These are phyloP conservation scores for Dictyostelium intermedium DNA, from an alignment of 78 protist species.

Conservation along the genomic window DNA sequence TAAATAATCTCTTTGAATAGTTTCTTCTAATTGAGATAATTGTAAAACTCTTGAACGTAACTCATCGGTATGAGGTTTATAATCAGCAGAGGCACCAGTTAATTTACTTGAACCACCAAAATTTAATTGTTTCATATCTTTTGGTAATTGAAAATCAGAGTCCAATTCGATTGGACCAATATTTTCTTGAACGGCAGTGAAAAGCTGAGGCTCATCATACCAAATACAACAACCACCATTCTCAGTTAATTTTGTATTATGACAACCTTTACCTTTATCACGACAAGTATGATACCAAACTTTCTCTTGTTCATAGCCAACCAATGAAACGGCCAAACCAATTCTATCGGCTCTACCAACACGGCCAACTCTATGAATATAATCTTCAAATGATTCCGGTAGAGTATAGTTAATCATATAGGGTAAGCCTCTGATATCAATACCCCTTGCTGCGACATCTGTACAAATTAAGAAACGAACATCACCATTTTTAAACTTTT, in stretches of 20 bases:
- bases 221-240: conserved; percentile 90
- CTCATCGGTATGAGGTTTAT: conserved; percentile 66
- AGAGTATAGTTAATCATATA: conserved; percentile 86
- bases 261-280: conserved; percentile 59
- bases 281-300: conserved; percentile 89
- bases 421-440: conserved; percentile 86
- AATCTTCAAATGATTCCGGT: conserved; percentile 90
- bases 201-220: conserved; percentile 86
- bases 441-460: conserved; percentile 91
- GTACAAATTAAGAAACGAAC: conserved; percentile 90
- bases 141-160: conserved; percentile 6
- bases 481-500: conserved; percentile 85
- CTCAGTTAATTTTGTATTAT: conserved; percentile 29
- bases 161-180: conserved; percentile 33
- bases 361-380: conserved; percentile 95
- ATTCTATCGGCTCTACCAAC: conserved; percentile 93
- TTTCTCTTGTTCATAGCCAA: conserved; percentile 77
- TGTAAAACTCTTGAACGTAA: conserved; percentile 26
- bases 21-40: conserved; percentile 45
- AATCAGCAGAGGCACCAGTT: background rate
- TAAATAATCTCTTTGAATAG: conserved; percentile 54
- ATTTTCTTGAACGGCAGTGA: conserved; percentile 6
- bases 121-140: background rate
- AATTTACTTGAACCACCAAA: background rate
- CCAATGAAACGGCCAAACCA: conserved; percentile 91